Evolutionary conservation across 805 yeast species (phyloP), one percentile per base, ranked within the genome.

Genomic region (Candida maltosa): DNA sequence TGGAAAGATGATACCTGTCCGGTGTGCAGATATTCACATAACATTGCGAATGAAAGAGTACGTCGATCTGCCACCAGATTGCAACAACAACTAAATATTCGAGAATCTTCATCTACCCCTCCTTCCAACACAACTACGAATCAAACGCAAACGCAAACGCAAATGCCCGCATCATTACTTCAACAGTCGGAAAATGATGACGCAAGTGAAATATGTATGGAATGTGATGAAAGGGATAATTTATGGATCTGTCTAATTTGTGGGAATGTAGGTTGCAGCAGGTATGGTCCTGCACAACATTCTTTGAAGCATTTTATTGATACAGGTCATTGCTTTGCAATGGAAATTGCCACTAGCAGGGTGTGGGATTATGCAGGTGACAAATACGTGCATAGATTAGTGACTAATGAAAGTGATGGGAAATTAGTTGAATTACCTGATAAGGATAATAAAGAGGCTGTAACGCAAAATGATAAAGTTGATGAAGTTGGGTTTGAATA

Each of bases 351-450:
- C 8, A 76, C 94, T 0, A 93, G 88, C 41, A 67, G 97, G 26
- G 95, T 88, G 1, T 88, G 97, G 97, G 96, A 88, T 55, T 88
- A 88, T 54, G 88, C 89, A 0, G 89, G 89, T 2, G 97, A 88
- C 53, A 80, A 78, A 44, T 88, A 88, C 55, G 96, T 88, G 7
- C 97, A 88, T 56, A 59, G 97, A 32, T 61, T 88, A 28, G 73
- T 88, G 4, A 87, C 88, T 41, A 87, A 86, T 56, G 89, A 85
- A 54, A 70, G 82, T 0, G 96, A 88, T 54, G 97, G 97, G 0
- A 89, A 89, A 48, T 59, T 89, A 21, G 95, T 88, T 3, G 97
- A 88, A 54, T 65, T 87, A 10, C 68, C 72, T 0, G 70, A 64
- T 18, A 68, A 66, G 34, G 31, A 27, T 7, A 32, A 32, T 14